phyloP scores from a whole-genome alignment of 2,329 filamentous ascomycete genomes.

The Sporothrix curviconia region DNA sequence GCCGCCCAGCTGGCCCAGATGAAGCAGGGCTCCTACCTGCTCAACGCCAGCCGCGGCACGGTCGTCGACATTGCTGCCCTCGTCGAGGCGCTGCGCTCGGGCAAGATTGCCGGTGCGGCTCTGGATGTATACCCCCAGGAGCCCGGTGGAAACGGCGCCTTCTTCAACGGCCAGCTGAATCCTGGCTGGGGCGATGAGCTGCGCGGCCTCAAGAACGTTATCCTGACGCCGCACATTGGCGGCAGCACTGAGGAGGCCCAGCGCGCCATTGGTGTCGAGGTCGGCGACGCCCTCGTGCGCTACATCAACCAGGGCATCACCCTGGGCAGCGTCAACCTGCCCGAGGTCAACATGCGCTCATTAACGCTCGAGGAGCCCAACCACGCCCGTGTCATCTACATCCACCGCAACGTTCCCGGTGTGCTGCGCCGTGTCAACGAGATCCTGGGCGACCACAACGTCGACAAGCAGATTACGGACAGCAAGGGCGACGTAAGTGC shows the following conservation, averaged over 20 bases:
- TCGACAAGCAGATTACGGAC: slow-evolving; percentile 98
- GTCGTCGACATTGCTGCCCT: slow-evolving; percentile 92
- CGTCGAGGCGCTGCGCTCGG: slow-evolving; percentile 76
- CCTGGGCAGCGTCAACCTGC: slow-evolving; percentile 87
- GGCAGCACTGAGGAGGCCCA: slow-evolving; percentile 97
- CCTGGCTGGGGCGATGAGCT: slow-evolving; percentile 73
- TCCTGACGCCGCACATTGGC: slow-evolving; percentile 93
- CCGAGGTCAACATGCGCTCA: slow-evolving; percentile 87
- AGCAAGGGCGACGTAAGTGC: slow-evolving; percentile 71
- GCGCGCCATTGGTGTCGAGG: slow-evolving; percentile 90
- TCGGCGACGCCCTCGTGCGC: slow-evolving; percentile 76
- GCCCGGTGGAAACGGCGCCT: slow-evolving; percentile 87
- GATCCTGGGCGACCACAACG: slow-evolving; percentile 89
- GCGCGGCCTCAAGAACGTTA: slow-evolving; percentile 79
- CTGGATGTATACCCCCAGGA: slow-evolving; percentile 94
- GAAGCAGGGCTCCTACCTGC: slow-evolving; percentile 88
- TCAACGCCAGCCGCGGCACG: slow-evolving; percentile 90
- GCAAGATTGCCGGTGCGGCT: slow-evolving; percentile 89
- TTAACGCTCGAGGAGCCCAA: slow-evolving; percentile 83
- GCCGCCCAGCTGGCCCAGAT: slow-evolving; percentile 72
- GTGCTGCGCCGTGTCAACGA: slow-evolving; percentile 93
- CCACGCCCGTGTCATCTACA: slow-evolving; percentile 87
- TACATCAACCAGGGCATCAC: slow-evolving; percentile 97
- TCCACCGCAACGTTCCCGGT: slow-evolving; percentile 93
- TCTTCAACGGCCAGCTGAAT: slow-evolving; percentile 83